Evolutionary conservation across 352 stramenopile species (phyloP).

Genomic region (Phytophthora hybrid): DNA sequence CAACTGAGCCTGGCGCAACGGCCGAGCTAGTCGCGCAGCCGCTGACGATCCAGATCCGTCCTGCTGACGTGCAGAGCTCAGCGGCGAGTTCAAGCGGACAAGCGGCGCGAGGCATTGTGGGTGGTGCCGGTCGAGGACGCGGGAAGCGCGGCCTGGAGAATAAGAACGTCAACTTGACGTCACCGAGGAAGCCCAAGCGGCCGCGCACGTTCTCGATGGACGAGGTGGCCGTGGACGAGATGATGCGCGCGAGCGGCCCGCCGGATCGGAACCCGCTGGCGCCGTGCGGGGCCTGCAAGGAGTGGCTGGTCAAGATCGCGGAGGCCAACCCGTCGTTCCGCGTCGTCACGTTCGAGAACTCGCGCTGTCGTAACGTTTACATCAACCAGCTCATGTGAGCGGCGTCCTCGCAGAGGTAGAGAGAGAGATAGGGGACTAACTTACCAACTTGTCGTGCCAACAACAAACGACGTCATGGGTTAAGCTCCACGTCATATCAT

Average conservation of each 20-base stretch:
- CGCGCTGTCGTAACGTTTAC: constrained; percentile 93
- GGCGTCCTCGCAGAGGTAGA: background rate
- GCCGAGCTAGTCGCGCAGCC: constrained; percentile 12
- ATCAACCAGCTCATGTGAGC: constrained; percentile 85
- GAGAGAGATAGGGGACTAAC: background rate
- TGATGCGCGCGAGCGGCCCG: constrained; percentile 40
- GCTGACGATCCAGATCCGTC: constrained; percentile 28
- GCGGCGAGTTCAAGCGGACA: background rate
- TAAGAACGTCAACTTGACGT: constrained; percentile 42
- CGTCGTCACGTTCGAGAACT: constrained; percentile 97
- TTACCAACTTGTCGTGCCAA: background rate
- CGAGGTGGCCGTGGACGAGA: constrained; percentile 61
- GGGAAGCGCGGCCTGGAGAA: constrained; percentile 39
- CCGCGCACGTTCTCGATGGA: constrained; percentile 87
- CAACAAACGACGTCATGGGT: background rate
- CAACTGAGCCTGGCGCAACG: constrained; percentile 20
- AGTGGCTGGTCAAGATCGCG: constrained; percentile 99
- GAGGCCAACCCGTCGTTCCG: constrained; percentile 98
- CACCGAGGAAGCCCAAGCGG: constrained; percentile 78
- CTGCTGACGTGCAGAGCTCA: constrained; percentile 21
- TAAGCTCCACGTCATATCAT: too few relatives aligned
- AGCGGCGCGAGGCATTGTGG: background rate
- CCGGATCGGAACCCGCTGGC: constrained; percentile 96
- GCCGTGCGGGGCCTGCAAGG: constrained; percentile 98
- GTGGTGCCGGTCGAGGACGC: constrained; percentile 11